phyloP scores from a whole-genome alignment of 441 rosid species.

The Mallotus japonicus region DNA sequence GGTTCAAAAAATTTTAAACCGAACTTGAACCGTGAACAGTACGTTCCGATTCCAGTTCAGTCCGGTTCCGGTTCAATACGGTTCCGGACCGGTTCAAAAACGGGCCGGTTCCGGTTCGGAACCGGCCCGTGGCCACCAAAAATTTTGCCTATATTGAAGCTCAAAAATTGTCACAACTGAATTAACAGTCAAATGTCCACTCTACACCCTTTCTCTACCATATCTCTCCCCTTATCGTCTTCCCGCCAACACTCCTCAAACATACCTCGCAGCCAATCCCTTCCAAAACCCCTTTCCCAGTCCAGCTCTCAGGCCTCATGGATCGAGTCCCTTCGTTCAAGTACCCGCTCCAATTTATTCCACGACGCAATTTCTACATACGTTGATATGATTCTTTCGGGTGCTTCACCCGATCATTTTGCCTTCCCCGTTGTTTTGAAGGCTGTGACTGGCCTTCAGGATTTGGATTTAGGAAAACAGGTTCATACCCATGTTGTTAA shows the following conservation, averaged over 20 bases:
- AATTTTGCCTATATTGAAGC: background rate
- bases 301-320: slow-evolving; percentile 47
- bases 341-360: slow-evolving; percentile 54
- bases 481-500: slow-evolving; percentile 74
- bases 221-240: background rate
- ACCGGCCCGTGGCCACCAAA: too few species aligned
- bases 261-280: slow-evolving; percentile 20
- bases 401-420: slow-evolving; percentile 56
- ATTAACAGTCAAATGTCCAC: slow-evolving; percentile 35
- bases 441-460: slow-evolving; percentile 55
- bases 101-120: too few species aligned
- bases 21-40: too few species aligned
- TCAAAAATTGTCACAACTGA: background rate
- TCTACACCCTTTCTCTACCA: slow-evolving; percentile 21
- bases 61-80: too few species aligned
- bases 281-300: slow-evolving; percentile 25
- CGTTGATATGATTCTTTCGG: slow-evolving; percentile 49
- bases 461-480: slow-evolving; percentile 60
- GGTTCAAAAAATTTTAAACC: too few species aligned
- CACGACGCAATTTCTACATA: slow-evolving; percentile 64
- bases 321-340: slow-evolving; percentile 60
- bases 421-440: slow-evolving; percentile 77
- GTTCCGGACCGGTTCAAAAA: too few species aligned
- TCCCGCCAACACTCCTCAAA: slow-evolving; percentile 26
- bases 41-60: too few species aligned